These are phyloP conservation scores for Dendrobium nobile DNA, from an alignment of 106 monocot species.

Conservation along the genomic window DNA sequence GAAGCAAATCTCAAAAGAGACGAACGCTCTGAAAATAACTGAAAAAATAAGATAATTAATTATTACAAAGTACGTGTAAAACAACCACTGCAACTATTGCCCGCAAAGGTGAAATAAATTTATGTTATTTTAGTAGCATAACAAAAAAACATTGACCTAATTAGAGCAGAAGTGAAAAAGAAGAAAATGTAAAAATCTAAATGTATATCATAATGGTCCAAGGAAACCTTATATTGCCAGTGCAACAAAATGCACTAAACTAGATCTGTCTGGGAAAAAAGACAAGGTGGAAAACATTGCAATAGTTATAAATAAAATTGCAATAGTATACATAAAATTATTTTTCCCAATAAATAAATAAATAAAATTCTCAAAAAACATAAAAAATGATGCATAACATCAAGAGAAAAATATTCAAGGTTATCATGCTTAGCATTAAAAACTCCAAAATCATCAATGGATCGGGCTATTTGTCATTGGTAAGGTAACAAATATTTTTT, in stretches of 20 bases:
- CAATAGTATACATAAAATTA: background rate
- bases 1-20: constrained; percentile 44
- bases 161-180: background rate
- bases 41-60: constrained; percentile 15
- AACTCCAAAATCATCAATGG: background rate
- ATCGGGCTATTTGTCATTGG: background rate
- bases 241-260: background rate
- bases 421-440: background rate
- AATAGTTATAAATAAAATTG: background rate
- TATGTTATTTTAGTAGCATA: background rate
- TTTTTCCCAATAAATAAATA: background rate
- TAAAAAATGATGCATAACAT: background rate
- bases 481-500: too few relatives aligned
- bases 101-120: background rate
- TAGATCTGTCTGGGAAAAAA: background rate
- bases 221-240: background rate
- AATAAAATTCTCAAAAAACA: background rate
- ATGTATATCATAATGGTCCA: background rate
- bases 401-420: background rate
- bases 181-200: background rate
- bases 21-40: constrained; percentile 58
- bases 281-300: background rate
- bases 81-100: background rate
- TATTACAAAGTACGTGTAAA: background rate
- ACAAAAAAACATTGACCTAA: background rate